Evolutionary conservation across 495 filamentous ascomycete species (phyloP).

Genomic region (Schizothecium vesticola): DNA sequence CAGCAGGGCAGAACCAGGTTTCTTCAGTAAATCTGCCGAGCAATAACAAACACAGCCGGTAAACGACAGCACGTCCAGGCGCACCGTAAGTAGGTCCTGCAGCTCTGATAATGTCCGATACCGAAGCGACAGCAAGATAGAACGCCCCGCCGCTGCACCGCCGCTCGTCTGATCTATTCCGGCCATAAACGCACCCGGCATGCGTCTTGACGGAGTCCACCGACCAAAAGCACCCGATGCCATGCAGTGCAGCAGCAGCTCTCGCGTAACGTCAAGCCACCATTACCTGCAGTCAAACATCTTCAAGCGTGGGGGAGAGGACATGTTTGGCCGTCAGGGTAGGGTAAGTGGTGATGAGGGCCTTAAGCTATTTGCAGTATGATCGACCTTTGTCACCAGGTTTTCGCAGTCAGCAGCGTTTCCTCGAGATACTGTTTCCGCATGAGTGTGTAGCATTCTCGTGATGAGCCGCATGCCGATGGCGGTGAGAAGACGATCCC

Average conservation of each 20-base stretch:
- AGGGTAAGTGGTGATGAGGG: constrained; percentile 1
- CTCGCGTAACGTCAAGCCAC: constrained; percentile 6
- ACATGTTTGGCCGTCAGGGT: not conserved
- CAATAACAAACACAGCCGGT: constrained; percentile 8
- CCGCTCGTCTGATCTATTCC: constrained; percentile 22
- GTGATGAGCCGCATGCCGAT: constrained; percentile 9
- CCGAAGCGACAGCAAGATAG: not conserved
- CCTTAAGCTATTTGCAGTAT: constrained; percentile 14
- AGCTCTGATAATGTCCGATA: not conserved
- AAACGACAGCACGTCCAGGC: not conserved
- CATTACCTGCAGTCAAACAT: not conserved
- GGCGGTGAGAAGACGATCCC: constrained; percentile 11
- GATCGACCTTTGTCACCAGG: constrained; percentile 23
- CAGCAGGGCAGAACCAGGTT: constrained; percentile 2
- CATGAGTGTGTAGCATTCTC: constrained; percentile 22
- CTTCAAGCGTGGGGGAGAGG: constrained; percentile 5
- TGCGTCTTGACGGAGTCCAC: not conserved
- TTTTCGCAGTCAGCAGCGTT: constrained; percentile 13
- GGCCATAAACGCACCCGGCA: not conserved
- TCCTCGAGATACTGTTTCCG: constrained; percentile 2
- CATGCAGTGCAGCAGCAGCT: constrained; percentile 10
- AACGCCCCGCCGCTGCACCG: not conserved
- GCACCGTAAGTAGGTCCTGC: not conserved
- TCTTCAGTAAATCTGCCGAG: constrained; percentile 10
- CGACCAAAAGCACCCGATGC: constrained; percentile 9